Evolutionary conservation across 2,329 filamentous ascomycete species (phyloP).

Genomic region (Daldinia sp.): DNA sequence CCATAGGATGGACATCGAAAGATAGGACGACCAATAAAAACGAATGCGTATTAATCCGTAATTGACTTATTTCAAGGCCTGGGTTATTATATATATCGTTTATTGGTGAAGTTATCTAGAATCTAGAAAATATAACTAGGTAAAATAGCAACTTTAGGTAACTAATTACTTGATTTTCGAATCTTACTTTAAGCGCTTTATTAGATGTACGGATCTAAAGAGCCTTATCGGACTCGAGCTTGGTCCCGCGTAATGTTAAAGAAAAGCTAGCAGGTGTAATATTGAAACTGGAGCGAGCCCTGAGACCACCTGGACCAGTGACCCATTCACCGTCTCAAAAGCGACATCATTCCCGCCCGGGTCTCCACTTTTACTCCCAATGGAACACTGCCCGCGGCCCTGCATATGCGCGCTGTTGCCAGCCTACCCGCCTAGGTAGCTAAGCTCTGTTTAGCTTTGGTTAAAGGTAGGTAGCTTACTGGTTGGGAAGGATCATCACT

Average conservation of each 20-base stretch:
- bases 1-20: neutral
- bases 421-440: slow-evolving; percentile 9
- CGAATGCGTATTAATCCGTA: neutral
- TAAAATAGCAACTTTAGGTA: neutral
- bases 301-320: slow-evolving; percentile 16
- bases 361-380: slow-evolving; percentile 23
- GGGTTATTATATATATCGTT: neutral
- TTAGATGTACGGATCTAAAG: neutral
- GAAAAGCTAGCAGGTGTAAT: neutral
- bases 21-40: neutral
- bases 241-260: neutral
- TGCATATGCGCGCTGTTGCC: slow-evolving; percentile 17
- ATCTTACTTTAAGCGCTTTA: neutral
- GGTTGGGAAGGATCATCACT: slow-evolving; percentile 31
- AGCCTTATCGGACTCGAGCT: neutral
- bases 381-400: slow-evolving; percentile 19
- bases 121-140: no score
- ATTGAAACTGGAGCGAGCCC: neutral
- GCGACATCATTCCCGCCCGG: slow-evolving; percentile 15
- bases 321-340: slow-evolving; percentile 14
- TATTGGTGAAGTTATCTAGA: neutral
- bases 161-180: neutral
- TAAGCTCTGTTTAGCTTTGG: slow-evolving; percentile 9
- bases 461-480: slow-evolving; percentile 17
- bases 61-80: neutral